Evolutionary conservation across 2,329 filamentous ascomycete genomes (phyloP), one percentile per base, ranked within the genome.

Genomic region (Chrysoporthe deuterocubensis): DNA sequence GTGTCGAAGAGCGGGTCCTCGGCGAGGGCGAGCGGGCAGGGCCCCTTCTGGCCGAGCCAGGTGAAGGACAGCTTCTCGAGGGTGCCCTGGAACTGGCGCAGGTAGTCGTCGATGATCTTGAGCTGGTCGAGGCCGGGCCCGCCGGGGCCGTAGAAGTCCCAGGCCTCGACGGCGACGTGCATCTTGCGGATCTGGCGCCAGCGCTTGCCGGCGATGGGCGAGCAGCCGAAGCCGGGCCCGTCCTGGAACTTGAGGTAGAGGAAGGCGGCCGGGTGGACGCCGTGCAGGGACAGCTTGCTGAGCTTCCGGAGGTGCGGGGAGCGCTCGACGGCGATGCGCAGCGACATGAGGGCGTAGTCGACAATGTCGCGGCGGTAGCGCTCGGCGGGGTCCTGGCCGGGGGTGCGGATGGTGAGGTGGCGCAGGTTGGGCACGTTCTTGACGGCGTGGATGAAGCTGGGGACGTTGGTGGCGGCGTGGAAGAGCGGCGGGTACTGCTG

Each of bases 401-500:
- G 92, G 72, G 92, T 96, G 69, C 88, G 89, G 75, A 97, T 86
- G 61, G 87, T 90, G 68, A 97, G 83, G 76, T 95, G 92, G 58
- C 87, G 83, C 73, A 97, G 82, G 73, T 90, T 91, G 67, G 87
- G 81, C 74, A 97, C 78, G 70, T 89, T 82, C 46, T 85, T 86
- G 75, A 97, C 83, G 61, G 92, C 92, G 71, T 89, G 85, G 73
- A 95, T 89, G 80, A 97, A 97, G 50, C 92, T 92, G 5, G 92
- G 87, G 7, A 96, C 90, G 75, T 97, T 96, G 69, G 92, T 95
- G 8, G 94, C 92, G 7, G 93, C 92, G 75, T 97, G 94, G 80
- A 97, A 97, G 2, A 97, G 81, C 6, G 94, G 92, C 64, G 93
- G 92, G 75, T 96, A 97, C 79, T 97, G 93, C 76, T 93, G 89